Evolutionary conservation across 495 filamentous ascomycete species (phyloP).

Genomic region (Xylaria bambusicola): DNA sequence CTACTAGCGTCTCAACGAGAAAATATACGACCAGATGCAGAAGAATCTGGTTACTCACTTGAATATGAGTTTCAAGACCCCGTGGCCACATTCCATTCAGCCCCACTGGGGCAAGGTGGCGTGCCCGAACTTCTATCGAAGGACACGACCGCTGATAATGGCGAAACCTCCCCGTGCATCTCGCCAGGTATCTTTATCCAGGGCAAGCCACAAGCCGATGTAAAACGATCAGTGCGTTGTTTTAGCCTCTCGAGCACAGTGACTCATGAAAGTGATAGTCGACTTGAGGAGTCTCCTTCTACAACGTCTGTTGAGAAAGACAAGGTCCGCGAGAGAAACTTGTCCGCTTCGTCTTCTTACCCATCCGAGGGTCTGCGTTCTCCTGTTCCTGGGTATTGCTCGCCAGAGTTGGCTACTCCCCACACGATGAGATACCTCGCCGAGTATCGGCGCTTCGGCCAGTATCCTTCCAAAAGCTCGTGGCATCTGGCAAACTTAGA

Average conservation of each 20-base stretch:
- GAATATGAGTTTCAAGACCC: not conserved
- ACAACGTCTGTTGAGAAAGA: not conserved
- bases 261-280: not conserved
- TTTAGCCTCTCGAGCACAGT: slow-evolving; percentile 4
- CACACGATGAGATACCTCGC: slow-evolving; percentile 7
- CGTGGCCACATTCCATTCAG: too few species aligned
- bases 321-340: slow-evolving; percentile 15
- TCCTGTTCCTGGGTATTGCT: slow-evolving; percentile 14
- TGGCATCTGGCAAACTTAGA: not conserved
- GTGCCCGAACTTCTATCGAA: not conserved
- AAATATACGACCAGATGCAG: slow-evolving; percentile 3
- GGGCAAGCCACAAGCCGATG: not conserved
- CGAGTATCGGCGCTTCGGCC: slow-evolving; percentile 7
- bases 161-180: not conserved
- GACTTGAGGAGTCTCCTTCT: not conserved
- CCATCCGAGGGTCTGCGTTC: slow-evolving; percentile 37
- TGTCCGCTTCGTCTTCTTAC: slow-evolving; percentile 31
- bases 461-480: slow-evolving; percentile 10
- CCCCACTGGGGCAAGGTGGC: too few species aligned
- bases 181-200: not conserved
- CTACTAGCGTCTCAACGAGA: not conserved
- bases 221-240: not conserved
- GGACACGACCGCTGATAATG: not conserved
- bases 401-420: slow-evolving; percentile 21
- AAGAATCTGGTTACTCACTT: not conserved